phyloP scores from a whole-genome alignment of 257 asterid species.

The Lavandula angustifolia region DNA sequence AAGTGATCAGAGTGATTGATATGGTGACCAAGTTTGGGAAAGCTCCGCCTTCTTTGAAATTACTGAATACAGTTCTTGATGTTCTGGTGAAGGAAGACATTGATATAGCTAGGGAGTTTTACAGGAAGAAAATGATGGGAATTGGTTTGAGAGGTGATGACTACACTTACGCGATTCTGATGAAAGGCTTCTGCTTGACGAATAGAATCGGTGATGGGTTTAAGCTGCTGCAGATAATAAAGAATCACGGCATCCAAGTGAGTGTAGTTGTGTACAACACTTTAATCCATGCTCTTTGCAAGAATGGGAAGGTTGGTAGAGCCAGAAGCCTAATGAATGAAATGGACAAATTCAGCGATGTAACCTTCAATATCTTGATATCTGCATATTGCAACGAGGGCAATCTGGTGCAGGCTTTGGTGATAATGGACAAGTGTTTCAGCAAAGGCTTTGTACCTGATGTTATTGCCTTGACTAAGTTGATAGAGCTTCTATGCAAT shows the following conservation, averaged over 20 bases:
- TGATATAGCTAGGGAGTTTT: slow-evolving; percentile 84
- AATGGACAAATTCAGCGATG: slow-evolving; percentile 62
- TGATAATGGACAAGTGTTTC: slow-evolving; percentile 78
- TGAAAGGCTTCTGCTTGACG: slow-evolving; percentile 94
- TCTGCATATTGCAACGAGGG: slow-evolving; percentile 76
- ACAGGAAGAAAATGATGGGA: slow-evolving; percentile 75
- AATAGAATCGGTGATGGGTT: slow-evolving; percentile 86
- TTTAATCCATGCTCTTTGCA: slow-evolving; percentile 72
- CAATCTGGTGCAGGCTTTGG: slow-evolving; percentile 68
- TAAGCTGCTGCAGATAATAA: slow-evolving; percentile 77
- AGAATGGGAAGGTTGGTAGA: slow-evolving; percentile 80
- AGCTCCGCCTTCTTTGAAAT: slow-evolving; percentile 61
- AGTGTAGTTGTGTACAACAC: slow-evolving; percentile 76
- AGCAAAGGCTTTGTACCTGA: slow-evolving; percentile 66
- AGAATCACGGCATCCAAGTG: slow-evolving; percentile 49
- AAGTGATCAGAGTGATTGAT: slow-evolving; percentile 62
- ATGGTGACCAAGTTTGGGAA: slow-evolving; percentile 59
- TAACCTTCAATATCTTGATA: slow-evolving; percentile 70
- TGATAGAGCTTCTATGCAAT: slow-evolving; percentile 54
- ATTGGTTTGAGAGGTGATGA: slow-evolving; percentile 70
- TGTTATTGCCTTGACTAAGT: slow-evolving; percentile 65
- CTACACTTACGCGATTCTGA: slow-evolving; percentile 80
- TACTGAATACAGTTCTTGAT: slow-evolving; percentile 84
- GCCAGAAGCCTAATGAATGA: slow-evolving; percentile 82
- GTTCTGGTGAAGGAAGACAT: slow-evolving; percentile 83